Base-by-base conservation (phyloP, 495 filamentous ascomycete species). In the Podospora bellae-mahoneyi region DNA sequence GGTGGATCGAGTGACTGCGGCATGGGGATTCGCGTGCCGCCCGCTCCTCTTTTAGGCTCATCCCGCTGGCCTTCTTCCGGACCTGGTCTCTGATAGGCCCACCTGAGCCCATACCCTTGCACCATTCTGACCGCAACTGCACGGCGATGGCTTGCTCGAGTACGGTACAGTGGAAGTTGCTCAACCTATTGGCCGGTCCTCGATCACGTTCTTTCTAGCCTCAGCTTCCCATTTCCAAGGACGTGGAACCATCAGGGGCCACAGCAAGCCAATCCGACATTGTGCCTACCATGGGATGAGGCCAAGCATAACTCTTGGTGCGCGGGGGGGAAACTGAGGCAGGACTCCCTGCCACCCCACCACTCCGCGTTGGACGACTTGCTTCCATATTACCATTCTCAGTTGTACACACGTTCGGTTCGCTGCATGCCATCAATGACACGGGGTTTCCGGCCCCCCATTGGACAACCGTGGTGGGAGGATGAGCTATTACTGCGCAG, bases 21-120 rank as follows among this genome's bases (percentile, higher is more conserved):
- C 73, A 73, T 67, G 68, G 61, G 61, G 68, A 64, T 70, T 63
- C 60, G 64, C 65, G 71, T 70, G 69, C 69, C 65, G 65, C 68
- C 70, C 68, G 68, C 71, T 66, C 64, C 66, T 67, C 55, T 72
- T 74, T 63, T 74, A 75, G 75, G 73, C 73, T 75, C 75, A 71
- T 75, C 75, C 75, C 71, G 75, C 66, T 62, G 54, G 64, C 68
- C 63, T 74, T 71, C 71, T 72, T 71, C 69, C 71, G 71, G 73
- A 64, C 65, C 39, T 61, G 55, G 30, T 54, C 60, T 65, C 53
- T 56, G 48, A 70, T 66, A 71, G 69, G 69, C 48, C 63, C 34
- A 58, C 63, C 48, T 56, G 15, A 54, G 10, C 64, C 69, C 20
- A 67, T 68, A 74, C 26, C 71, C 65, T 60, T 64, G 69, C 65